Evolutionary conservation across 169 alveolate genomes (phyloP).

Genomic region (Eimeria zaria): DNA sequence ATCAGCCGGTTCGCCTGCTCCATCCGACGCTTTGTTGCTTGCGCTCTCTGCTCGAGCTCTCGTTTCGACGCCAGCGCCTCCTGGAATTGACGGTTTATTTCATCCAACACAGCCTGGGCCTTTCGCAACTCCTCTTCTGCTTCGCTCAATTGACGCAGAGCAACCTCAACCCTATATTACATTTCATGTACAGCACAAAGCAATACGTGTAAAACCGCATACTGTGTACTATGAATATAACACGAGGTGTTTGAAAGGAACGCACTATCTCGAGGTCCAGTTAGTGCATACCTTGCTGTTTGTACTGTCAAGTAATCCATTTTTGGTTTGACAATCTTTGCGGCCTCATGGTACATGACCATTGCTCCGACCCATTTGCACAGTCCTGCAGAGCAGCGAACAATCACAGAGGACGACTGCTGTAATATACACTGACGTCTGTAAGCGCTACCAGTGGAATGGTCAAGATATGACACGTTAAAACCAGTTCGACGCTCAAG

Average conservation of each 20-base stretch:
- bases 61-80: conserved; percentile 95
- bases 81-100: conserved; percentile 94
- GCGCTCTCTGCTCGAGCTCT: conserved; percentile 95
- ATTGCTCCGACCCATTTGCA: conserved; percentile 96
- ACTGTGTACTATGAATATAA: not conserved
- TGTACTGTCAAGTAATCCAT: conserved; percentile 95
- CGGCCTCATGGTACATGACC: conserved; percentile 97
- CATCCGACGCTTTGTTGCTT: conserved; percentile 95
- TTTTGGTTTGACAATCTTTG: conserved; percentile 98
- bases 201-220: not conserved
- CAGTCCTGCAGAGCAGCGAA: conserved; percentile 88
- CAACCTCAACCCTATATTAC: conserved; percentile 93
- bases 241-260: not conserved
- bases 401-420: not conserved
- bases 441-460: not conserved
- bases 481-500: not conserved
- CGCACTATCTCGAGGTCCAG: not conserved
- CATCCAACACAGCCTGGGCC: conserved; percentile 93
- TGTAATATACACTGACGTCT: not conserved
- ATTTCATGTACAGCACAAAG: conserved; percentile 72
- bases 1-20: conserved; percentile 97
- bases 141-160: conserved; percentile 94
- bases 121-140: conserved; percentile 95
- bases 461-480: not conserved
- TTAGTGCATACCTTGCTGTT: conserved; percentile 90